These are phyloP conservation scores for Aspergillus egyptiacus DNA, from an alignment of 495 filamentous ascomycete species.

Conservation along the genomic window DNA sequence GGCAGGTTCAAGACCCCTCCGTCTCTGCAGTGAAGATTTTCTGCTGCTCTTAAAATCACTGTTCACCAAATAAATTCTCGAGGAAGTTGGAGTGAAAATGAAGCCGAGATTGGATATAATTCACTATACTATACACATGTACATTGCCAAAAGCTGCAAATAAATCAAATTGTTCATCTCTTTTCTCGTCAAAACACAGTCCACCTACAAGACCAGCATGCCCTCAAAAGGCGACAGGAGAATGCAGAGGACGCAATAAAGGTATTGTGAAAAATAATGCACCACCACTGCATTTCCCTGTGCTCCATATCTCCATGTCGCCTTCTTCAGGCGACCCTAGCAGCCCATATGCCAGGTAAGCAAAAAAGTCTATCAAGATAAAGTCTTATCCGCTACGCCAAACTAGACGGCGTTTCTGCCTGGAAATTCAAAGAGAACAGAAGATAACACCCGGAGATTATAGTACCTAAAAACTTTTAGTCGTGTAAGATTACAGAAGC, in stretches of 20 bases:
- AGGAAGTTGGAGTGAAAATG: background rate
- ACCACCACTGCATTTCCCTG: conserved; percentile 19
- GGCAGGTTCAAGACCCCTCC: no score
- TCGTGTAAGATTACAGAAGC: conserved; percentile 58
- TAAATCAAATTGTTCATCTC: conserved; percentile 14
- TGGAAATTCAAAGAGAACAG: conserved; percentile 12
- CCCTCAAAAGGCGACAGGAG: no score
- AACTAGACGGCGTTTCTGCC: conserved; percentile 22
- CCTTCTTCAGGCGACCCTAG: conserved; percentile 11
- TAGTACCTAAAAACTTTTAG: conserved; percentile 24
- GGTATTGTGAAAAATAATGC: conserved; percentile 1
- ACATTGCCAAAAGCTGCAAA: conserved; percentile 10
- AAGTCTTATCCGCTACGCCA: conserved; percentile 26
- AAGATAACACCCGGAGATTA: conserved; percentile 20
- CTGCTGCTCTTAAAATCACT: no score
- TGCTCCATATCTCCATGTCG: conserved; percentile 17
- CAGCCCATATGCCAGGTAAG: conserved; percentile 19
- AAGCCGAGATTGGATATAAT: conserved; percentile 21
- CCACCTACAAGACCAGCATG: conserved; percentile 20
- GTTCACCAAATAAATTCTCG: no score
- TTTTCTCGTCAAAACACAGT: conserved; percentile 31
- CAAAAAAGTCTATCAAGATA: conserved; percentile 32
- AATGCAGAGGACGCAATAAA: conserved; percentile 2
- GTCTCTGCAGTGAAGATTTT: no score
- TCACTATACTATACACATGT: conserved; percentile 18